Evolutionary conservation across 768 basidiomycete genomes (phyloP), one percentile per base, ranked within the genome.

Genomic region (Lentinula guzmanii): DNA sequence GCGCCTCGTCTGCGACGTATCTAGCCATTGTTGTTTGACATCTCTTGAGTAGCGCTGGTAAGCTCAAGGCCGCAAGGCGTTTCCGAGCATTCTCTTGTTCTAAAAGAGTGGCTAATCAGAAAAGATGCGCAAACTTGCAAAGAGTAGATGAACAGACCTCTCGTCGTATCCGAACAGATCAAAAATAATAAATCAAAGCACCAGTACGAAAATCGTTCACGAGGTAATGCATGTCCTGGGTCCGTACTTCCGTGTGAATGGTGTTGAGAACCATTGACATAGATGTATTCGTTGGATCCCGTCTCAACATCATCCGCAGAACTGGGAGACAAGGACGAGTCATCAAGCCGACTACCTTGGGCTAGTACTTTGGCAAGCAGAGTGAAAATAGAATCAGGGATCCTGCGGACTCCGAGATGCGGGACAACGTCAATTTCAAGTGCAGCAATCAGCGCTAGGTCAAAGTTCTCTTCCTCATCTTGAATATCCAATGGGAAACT

Each of bases 191-290:
- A 74, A 67, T 96, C 93, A 60, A 95, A 88, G 69, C 91, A 94
- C 93, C 93, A 95, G 74, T 92, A 95, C 6, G 91, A 87, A 70
- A 95, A 95, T 7, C 92, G 80, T 70, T 95, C 94, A 42, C 93
- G 77, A 1, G 89, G 87, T 33, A 89, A 75, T 24, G 84, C 70
- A 13, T 74, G 69, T 0, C 83, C 83, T 9, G 74, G 71, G 42
- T 82, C 82, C 2, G 91, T 92, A 37, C 82, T 87, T 11, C 90
- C 91, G 37, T 79, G 65, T 16, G 74, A 75, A 42, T 76, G 70
- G 33, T 72, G 64, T 11, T 68, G 67, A 58, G 76, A 74, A 55
- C 72, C 63, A 41, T 77, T 76, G 53, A 80, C 63, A 46, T 72
- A 75, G 59, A 77, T 74, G 54, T 77, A 74, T 42, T 57, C 74